A percentile compares a stretch with the other conserved stretches of the same genome.
These are phyloP conservation scores for Basipetospora chlamydospora DNA, from an alignment of 2,329 filamentous ascomycete species.

Conservation along the genomic window DNA sequence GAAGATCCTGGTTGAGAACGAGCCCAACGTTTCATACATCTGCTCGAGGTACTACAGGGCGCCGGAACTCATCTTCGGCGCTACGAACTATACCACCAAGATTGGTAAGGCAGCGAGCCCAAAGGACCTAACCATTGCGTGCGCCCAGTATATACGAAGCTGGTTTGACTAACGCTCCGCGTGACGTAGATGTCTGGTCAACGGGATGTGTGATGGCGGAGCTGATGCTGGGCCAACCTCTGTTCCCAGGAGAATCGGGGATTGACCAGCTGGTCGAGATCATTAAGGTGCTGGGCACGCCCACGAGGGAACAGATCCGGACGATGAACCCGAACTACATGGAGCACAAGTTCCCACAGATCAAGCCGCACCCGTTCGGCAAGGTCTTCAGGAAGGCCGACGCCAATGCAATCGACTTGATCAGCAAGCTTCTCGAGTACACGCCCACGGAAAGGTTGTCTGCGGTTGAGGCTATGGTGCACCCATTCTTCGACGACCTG, in stretches of 20 bases:
- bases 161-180: too few relatives aligned
- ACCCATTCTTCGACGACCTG: conserved; percentile 96
- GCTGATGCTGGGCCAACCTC: conserved; percentile 92
- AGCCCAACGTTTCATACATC: conserved; percentile 98
- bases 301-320: conserved; percentile 92
- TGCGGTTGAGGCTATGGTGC: conserved; percentile 91
- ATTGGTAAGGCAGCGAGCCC: conserved; percentile 89
- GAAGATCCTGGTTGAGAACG: conserved; percentile 96
- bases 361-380: conserved; percentile 98
- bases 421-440: conserved; percentile 87
- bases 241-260: conserved; percentile 96
- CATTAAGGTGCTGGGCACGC: conserved; percentile 96
- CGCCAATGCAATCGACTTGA: conserved; percentile 82
- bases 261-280: conserved; percentile 98
- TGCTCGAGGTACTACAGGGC: conserved; percentile 98
- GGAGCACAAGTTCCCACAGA: conserved; percentile 99
- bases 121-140: too few relatives aligned
- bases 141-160: too few relatives aligned
- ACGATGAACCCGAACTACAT: conserved; percentile 99
- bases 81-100: conserved; percentile 98
- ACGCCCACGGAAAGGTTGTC: conserved; percentile 90
- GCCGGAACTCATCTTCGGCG: conserved; percentile 94
- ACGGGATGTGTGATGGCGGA: conserved; percentile 99
- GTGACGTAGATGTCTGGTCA: conserved; percentile 98
- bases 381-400: conserved; percentile 98